Base-by-base conservation (phyloP, 2,329 filamentous ascomycete genomes). In the Botryotinia convoluta region DNA sequence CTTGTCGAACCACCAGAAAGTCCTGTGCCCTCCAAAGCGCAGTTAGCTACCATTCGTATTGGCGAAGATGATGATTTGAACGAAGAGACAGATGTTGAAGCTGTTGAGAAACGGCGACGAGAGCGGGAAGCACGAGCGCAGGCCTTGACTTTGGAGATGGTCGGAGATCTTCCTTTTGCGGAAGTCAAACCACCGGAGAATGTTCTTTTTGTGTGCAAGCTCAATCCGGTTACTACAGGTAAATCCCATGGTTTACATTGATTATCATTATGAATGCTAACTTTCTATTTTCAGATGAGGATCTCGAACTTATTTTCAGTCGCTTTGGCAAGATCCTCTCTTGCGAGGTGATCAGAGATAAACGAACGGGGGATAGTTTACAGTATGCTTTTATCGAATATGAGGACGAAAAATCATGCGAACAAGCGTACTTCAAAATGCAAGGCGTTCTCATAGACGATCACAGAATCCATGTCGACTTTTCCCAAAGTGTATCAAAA, bases 301-400 rank as follows among this genome's bases (percentile, higher is more conserved):
- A 99, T 81, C 86, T 99, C 64, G 92, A 98, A 81, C 88, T 98
- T 76, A 98, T 99, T 76, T 99, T 99, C 83, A 95, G 93, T 73
- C 95, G 96, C 0, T 99, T 99, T 79, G 96, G 96, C 77, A 95
- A 92, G 80, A 97, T 99, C 60, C 83, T 98, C 37, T 97, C 94
- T 64, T 99, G 96, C 81, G 96, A 99, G 83, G 93, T 99, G 48
- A 98, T 99, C 75, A 88, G 95, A 67, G 96, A 99, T 82, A 93
- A 93, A 81, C 94, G 94, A 79, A 98, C 95, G 0, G 94, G 94
- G 6, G 96, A 99, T 83, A 97, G 94, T 80, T 84, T 99, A 67
- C 96, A 99, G 82, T 99, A 99, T 81, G 94, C 96, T 1, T 99
- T 99, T 78, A 97, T 99, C 79, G 96, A 99, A 81, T 99, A 95